These are phyloP conservation scores for Hygrocybe coccinea DNA, from an alignment of 768 basidiomycete species.

Conservation along the genomic window DNA sequence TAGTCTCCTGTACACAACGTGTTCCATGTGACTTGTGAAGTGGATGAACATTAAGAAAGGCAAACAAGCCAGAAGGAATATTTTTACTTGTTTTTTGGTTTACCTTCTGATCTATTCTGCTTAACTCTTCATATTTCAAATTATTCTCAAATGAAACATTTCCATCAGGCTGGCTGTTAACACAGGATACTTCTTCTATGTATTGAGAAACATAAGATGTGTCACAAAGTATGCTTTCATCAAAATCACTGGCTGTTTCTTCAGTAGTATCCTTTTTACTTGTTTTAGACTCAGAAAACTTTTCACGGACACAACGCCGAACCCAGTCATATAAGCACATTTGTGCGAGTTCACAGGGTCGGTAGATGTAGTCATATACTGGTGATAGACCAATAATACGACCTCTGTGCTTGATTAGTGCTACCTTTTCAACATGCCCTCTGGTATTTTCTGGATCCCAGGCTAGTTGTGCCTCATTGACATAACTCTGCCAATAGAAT, in stretches of 20 bases:
- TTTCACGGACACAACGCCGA: conserved; percentile 10
- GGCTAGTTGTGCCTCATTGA: conserved; percentile 10
- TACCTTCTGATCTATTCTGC: too few species aligned
- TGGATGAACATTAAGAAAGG: conserved; percentile 10
- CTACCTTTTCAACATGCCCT: conserved; percentile 16
- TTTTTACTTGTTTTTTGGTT: conserved; percentile 12
- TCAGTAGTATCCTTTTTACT: not conserved
- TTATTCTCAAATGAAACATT: not conserved
- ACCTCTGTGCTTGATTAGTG: conserved; percentile 15
- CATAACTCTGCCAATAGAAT: conserved; percentile 12
- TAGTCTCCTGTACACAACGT: not conserved
- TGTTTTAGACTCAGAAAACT: conserved; percentile 3
- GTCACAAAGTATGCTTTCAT: conserved; percentile 12
- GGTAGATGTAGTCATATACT: conserved; percentile 27
- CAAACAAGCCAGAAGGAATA: conserved; percentile 18
- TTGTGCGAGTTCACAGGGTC: conserved; percentile 18
- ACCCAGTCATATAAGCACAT: conserved; percentile 29
- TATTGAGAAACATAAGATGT: conserved; percentile 10
- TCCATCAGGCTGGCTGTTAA: too few species aligned
- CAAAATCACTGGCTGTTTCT: not conserved
- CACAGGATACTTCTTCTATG: too few species aligned
- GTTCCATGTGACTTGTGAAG: not conserved
- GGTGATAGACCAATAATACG: conserved; percentile 16
- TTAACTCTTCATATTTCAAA: too few species aligned
- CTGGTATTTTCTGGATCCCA: conserved; percentile 13